Evolutionary conservation across 2,329 filamentous ascomycete genomes (phyloP).

Genomic region (Claviceps sp.): DNA sequence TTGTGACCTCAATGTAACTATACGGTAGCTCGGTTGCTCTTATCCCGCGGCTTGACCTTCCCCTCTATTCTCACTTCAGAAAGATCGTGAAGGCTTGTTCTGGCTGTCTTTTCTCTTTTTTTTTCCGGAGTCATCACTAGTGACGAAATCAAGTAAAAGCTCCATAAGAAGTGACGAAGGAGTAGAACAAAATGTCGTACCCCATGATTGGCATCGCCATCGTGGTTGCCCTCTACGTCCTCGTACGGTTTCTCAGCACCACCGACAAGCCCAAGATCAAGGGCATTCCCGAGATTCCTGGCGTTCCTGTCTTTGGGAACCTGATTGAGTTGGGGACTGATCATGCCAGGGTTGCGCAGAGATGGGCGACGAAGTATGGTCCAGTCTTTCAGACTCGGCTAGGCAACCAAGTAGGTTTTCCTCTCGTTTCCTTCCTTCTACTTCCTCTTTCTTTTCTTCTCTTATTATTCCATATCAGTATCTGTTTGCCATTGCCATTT

Average conservation of each 20-base stretch:
- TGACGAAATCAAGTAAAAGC: neutral
- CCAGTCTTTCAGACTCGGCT: conserved; percentile 54
- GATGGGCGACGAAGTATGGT: conserved; percentile 47
- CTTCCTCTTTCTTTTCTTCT: neutral
- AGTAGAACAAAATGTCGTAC: conserved; percentile 7
- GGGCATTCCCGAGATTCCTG: conserved; percentile 46
- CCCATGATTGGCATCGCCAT: conserved; percentile 9
- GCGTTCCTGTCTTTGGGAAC: conserved; percentile 49
- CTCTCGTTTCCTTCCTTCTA: neutral
- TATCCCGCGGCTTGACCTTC: too few relatives aligned
- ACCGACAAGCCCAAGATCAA: conserved; percentile 50
- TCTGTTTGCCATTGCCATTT: neutral
- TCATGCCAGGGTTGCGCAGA: conserved; percentile 39
- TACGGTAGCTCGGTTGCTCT: too few relatives aligned
- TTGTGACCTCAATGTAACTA: too few relatives aligned
- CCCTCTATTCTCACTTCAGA: too few relatives aligned
- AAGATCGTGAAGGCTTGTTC: too few relatives aligned
- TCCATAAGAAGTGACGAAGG: neutral
- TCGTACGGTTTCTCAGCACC: conserved; percentile 21
- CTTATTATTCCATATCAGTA: neutral
- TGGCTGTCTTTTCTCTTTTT: neutral
- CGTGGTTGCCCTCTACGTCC: conserved; percentile 9
- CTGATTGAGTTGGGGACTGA: conserved; percentile 44
- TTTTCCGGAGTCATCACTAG: neutral
- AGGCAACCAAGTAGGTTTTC: conserved; percentile 44